Percentiles rank a stretch among this genome's conserved stretches.
These are phyloP conservation scores for Tolypocladium pustulatum DNA, from an alignment of 2,329 filamentous ascomycete species.

Conservation along the genomic window DNA sequence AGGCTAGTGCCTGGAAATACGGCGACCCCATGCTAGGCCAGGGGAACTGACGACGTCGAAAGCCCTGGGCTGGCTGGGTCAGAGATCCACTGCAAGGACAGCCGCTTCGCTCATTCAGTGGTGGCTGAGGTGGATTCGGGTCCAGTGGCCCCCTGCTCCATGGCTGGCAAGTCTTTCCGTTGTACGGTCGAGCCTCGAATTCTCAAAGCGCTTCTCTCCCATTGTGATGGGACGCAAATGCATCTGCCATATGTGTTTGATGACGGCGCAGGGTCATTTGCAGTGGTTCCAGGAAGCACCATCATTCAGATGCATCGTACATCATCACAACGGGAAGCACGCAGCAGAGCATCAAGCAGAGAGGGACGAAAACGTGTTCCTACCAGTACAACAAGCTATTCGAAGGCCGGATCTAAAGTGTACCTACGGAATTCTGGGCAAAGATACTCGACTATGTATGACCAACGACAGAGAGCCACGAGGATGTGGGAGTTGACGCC, in stretches of 20 bases:
- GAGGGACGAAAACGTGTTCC: neutral
- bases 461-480: neutral
- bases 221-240: neutral
- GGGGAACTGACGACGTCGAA: neutral
- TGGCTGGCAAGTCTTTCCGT: no score
- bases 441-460: neutral
- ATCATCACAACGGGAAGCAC: neutral
- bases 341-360: neutral
- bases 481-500: neutral
- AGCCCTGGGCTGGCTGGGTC: neutral
- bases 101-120: neutral
- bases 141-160: neutral
- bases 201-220: neutral
- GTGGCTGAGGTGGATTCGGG: neutral
- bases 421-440: neutral
- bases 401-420: neutral
- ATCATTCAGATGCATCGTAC: neutral
- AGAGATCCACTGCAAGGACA: neutral
- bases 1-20: neutral
- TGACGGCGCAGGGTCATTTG: neutral
- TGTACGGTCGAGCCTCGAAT: neutral
- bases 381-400: no score
- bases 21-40: neutral
- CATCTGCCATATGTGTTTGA: neutral
- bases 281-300: neutral